These are phyloP conservation scores for Ligustrum vulgare DNA, from an alignment of 257 asterid genomes.

Conservation along the genomic window DNA sequence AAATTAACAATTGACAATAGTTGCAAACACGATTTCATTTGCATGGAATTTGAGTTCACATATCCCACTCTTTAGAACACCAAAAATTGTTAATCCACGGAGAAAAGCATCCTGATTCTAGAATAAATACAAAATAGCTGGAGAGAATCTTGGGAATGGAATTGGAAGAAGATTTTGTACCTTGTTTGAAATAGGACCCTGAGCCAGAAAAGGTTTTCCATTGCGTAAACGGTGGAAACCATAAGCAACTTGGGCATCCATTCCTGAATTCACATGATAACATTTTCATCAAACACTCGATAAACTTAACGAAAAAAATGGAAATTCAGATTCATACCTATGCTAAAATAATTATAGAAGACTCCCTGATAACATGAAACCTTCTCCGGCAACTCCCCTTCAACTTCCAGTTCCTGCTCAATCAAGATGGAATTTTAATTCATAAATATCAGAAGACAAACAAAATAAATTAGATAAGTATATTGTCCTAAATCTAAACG, in stretches of 20 bases:
- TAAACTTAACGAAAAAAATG: slow-evolving; percentile 5
- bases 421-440: slow-evolving; percentile 4
- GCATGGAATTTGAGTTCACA: background rate
- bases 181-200: slow-evolving; percentile 91
- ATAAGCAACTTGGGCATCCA: slow-evolving; percentile 96
- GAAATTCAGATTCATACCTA: slow-evolving; percentile 45
- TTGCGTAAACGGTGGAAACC: slow-evolving; percentile 94
- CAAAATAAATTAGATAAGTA: no score
- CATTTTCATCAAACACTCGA: slow-evolving; percentile 11
- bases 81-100: background rate
- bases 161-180: slow-evolving; percentile 32
- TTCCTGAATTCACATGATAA: slow-evolving; percentile 46
- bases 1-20: background rate
- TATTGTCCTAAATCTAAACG: no score
- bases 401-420: slow-evolving; percentile 63
- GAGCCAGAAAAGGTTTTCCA: slow-evolving; percentile 85
- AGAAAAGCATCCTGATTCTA: background rate
- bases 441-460: background rate
- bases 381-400: slow-evolving; percentile 69
- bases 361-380: slow-evolving; percentile 77
- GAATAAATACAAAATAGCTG: background rate
- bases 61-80: background rate
- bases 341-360: slow-evolving; percentile 93
- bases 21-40: background rate
- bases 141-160: slow-evolving; percentile 13